These are phyloP conservation scores for Pharus latifolius DNA, from an alignment of 176 grass and related monocot genomes.

Conservation along the genomic window DNA sequence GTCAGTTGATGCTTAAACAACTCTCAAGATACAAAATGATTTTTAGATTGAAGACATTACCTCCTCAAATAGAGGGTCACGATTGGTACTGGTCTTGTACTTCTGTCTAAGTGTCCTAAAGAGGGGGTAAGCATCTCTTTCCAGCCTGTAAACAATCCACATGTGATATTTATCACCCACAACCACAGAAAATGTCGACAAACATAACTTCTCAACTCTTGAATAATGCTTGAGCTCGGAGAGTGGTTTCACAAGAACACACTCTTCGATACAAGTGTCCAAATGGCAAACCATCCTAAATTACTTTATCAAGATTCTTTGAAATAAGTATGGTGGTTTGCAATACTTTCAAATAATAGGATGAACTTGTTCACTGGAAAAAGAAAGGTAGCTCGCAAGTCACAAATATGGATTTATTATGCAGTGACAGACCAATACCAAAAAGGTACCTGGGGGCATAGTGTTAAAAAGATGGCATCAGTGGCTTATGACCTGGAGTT, in stretches of 20 bases:
- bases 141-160: constrained; percentile 52
- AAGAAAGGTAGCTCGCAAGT: neutral
- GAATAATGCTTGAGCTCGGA: neutral
- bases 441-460: neutral
- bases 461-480: neutral
- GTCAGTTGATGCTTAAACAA: neutral
- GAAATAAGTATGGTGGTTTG: neutral
- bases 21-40: neutral
- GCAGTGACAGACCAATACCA: neutral
- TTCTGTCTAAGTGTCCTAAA: constrained; percentile 84
- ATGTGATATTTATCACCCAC: constrained; percentile 9
- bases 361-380: neutral
- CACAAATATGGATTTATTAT: neutral
- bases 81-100: constrained; percentile 78
- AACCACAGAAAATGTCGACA: constrained; percentile 20
- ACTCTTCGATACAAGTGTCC: neutral
- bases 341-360: neutral
- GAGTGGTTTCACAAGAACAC: neutral
- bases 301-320: neutral
- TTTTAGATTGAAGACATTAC: constrained; percentile 22
- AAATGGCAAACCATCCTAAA: neutral
- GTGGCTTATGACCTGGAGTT: neutral
- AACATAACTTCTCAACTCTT: neutral
- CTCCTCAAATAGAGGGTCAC: constrained; percentile 83
- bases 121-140: constrained; percentile 94